These are phyloP conservation scores for Coleophoma eucalyptorum DNA, from an alignment of 2,329 filamentous ascomycete genomes.

Conservation along the genomic window DNA sequence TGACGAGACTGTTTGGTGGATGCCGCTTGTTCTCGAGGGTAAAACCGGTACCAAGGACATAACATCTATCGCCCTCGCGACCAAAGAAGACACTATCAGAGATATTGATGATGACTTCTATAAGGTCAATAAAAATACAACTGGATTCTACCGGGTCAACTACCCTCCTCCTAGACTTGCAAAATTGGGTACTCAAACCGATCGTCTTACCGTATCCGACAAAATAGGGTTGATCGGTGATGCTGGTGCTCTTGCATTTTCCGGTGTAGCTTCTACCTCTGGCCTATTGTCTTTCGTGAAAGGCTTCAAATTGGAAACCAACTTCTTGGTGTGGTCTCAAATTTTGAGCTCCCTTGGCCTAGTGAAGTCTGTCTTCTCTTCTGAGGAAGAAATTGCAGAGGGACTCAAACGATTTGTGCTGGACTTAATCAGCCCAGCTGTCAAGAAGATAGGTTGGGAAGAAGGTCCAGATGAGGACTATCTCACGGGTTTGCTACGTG, in stretches of 20 bases:
- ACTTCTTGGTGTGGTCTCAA: constrained; percentile 87
- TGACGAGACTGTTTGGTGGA: constrained; percentile 92
- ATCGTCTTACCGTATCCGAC: constrained; percentile 77
- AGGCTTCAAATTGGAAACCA: constrained; percentile 76
- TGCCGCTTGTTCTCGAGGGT: constrained; percentile 81
- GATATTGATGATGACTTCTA: constrained; percentile 80
- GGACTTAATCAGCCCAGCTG: constrained; percentile 70
- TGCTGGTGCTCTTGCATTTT: constrained; percentile 81
- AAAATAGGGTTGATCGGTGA: constrained; percentile 92
- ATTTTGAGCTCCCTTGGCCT: constrained; percentile 72
- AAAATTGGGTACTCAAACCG: constrained; percentile 73
- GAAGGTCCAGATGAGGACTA: constrained; percentile 76
- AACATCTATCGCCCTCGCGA: constrained; percentile 64
- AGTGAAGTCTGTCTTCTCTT: constrained; percentile 81
- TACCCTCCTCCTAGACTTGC: constrained; percentile 81
- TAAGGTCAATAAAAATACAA: constrained; percentile 87
- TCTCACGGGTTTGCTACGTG: constrained; percentile 76
- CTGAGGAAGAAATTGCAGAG: constrained; percentile 66
- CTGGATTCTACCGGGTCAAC: constrained; percentile 89
- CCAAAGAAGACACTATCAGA: constrained; percentile 72
- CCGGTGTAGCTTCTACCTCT: constrained; percentile 78
- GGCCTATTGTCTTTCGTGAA: constrained; percentile 80
- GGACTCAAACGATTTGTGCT: constrained; percentile 77
- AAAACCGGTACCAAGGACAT: constrained; percentile 62
- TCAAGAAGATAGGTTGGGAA: constrained; percentile 82